A percentile compares a stretch with the other conserved stretches of the same genome.
Evolutionary conservation across 2,329 filamentous ascomycete genomes (phyloP).

Genomic region (Nemania sp.): DNA sequence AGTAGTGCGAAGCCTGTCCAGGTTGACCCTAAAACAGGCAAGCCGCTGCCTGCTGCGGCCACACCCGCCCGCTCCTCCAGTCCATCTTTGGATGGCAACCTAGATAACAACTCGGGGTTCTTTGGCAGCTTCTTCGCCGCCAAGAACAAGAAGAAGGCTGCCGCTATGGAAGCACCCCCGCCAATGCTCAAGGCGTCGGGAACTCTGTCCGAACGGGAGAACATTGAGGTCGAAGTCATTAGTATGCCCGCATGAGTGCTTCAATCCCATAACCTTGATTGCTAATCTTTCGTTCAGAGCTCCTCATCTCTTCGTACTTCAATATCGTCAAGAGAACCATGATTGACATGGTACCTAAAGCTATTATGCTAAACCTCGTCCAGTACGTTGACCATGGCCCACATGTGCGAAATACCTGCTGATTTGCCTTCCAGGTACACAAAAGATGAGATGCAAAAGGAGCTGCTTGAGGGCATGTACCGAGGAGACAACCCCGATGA

Average conservation of each 20-base stretch:
- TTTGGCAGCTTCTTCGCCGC: conserved; percentile 98
- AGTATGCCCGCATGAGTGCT: conserved; percentile 65
- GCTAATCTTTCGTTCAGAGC: conserved; percentile 59
- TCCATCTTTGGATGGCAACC: conserved; percentile 64
- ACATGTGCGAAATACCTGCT: conserved; percentile 20
- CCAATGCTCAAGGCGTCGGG: conserved; percentile 92
- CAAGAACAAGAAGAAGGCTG: conserved; percentile 99
- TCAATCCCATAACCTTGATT: conserved; percentile 19
- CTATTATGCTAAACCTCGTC: conserved; percentile 96
- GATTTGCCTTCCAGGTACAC: conserved; percentile 66
- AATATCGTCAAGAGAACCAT: conserved; percentile 98
- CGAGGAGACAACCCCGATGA: conserved; percentile 87
- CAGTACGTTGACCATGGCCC: conserved; percentile 65
- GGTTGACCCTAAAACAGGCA: conserved; percentile 98
- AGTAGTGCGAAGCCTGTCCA: conserved; percentile 82
- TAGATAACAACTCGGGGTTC: conserved; percentile 73
- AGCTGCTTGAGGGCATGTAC: conserved; percentile 98
- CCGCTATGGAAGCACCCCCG: conserved; percentile 97
- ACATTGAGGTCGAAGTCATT: conserved; percentile 96
- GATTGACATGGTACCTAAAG: conserved; percentile 99
- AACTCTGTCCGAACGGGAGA: conserved; percentile 90
- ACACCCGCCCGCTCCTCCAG: conserved; percentile 75
- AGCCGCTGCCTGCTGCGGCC: conserved; percentile 73
- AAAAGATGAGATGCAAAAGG: conserved; percentile 98
- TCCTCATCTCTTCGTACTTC: conserved; percentile 95